Conservation (phyloP, 192 early-diverging fungal species). For the Phlyctochytrium arcticum region DNA sequence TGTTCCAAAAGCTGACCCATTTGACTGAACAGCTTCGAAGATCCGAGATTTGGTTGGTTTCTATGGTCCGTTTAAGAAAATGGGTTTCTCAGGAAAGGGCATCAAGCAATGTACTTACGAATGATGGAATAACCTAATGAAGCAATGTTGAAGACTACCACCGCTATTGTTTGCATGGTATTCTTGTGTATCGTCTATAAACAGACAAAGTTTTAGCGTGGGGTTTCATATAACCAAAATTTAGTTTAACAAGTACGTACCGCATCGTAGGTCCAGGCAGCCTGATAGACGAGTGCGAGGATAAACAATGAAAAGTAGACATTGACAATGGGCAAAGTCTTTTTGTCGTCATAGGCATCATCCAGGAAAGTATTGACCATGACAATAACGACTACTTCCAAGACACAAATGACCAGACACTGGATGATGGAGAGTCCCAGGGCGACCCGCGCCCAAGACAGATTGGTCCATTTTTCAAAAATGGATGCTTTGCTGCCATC, state of each 20-base stretch:
- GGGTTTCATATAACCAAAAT: not conserved
- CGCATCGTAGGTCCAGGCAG: conserved; percentile 22
- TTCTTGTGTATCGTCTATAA: conserved; percentile 18
- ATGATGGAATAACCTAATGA: conserved; percentile 25
- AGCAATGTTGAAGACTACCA: conserved; percentile 23
- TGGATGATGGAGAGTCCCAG: conserved; percentile 7
- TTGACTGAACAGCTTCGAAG: not conserved
- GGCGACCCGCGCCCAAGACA: conserved; percentile 10
- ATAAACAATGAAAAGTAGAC: conserved; percentile 32
- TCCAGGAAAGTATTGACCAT: conserved; percentile 1
- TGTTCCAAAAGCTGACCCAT: not conserved
- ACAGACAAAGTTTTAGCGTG: not conserved
- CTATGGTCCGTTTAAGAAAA: no score
- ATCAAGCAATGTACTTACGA: conserved; percentile 3
- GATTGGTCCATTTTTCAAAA: not conserved
- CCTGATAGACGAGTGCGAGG: conserved; percentile 28
- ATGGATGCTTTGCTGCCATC: no score
- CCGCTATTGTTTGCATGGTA: conserved; percentile 32
- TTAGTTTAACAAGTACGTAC: not conserved
- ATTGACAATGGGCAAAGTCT: conserved; percentile 7
- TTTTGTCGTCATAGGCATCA: conserved; percentile 1
- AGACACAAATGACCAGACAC: not conserved
- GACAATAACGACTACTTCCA: conserved; percentile 8
- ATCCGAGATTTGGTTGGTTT: not conserved
- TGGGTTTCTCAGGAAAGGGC: not conserved